phyloP scores from a whole-genome alignment of 2,329 filamentous ascomycete species.

The Onygena corvina region DNA sequence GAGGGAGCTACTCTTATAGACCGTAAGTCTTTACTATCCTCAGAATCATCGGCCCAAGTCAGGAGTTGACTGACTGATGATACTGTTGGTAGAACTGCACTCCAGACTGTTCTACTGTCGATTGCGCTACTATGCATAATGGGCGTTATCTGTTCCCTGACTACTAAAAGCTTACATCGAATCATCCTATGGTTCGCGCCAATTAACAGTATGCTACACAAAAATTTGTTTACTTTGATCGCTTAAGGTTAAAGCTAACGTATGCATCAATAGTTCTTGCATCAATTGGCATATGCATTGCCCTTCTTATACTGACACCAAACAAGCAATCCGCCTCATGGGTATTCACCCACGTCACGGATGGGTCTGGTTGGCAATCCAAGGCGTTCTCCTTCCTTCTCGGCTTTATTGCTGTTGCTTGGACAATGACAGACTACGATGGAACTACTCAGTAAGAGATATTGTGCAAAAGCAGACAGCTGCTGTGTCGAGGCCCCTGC shows the following conservation, averaged over 20 bases:
- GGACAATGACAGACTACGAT: constrained; percentile 58
- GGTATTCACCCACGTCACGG: constrained; percentile 50
- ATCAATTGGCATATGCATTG: constrained; percentile 48
- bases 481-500: constrained; percentile 13
- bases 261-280: constrained; percentile 39
- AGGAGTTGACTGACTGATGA: constrained; percentile 10
- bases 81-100: constrained; percentile 36
- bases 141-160: constrained; percentile 51
- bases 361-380: constrained; percentile 52
- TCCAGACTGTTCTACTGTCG: constrained; percentile 48
- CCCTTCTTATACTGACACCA: constrained; percentile 46
- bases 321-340: constrained; percentile 47
- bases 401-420: constrained; percentile 37
- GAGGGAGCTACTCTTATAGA: constrained; percentile 42
- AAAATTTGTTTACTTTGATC: not conserved
- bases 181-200: constrained; percentile 55
- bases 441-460: constrained; percentile 50
- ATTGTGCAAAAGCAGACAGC: constrained; percentile 14
- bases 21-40: constrained; percentile 39
- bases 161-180: constrained; percentile 47
- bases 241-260: not conserved
- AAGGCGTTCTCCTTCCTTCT: constrained; percentile 51
- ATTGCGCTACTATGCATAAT: constrained; percentile 45
- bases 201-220: constrained; percentile 43
- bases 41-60: not conserved